These are phyloP conservation scores for Aphanoascus verrucosus DNA, from an alignment of 2,329 filamentous ascomycete genomes.

Conservation along the genomic window DNA sequence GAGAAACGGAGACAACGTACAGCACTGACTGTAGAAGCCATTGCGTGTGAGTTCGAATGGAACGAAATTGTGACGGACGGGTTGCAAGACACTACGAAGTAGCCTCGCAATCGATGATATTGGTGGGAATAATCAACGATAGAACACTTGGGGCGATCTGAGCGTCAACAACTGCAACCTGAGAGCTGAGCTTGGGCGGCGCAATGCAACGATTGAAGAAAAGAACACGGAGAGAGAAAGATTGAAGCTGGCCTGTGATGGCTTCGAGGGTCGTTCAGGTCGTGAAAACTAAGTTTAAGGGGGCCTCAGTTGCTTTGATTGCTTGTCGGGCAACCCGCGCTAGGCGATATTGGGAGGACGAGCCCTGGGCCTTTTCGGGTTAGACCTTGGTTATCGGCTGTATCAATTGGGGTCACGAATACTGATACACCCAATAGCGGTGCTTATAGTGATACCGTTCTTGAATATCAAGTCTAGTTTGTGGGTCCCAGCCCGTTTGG, in stretches of 20 bases:
- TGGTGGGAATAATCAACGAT: neutral
- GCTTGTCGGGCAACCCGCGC: neutral
- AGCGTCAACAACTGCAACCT: neutral
- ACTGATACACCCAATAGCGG: neutral
- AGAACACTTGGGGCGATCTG: neutral
- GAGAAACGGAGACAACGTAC: conserved; percentile 29
- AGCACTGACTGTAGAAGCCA: conserved; percentile 45
- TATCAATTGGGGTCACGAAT: neutral
- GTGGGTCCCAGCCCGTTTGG: neutral
- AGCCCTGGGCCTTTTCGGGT: neutral
- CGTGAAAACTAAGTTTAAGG: conserved; percentile 13
- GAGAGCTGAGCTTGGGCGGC: neutral
- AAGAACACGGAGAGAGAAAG: conserved; percentile 1
- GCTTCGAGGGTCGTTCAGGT: conserved; percentile 6
- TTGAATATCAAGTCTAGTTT: neutral
- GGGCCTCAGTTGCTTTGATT: conserved; percentile 7
- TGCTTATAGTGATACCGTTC: neutral
- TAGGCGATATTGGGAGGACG: conserved; percentile 6
- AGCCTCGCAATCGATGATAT: conserved; percentile 9
- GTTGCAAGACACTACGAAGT: conserved; percentile 12
- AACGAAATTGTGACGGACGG: conserved; percentile 15
- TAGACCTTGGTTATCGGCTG: neutral
- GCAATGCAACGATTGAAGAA: conserved; percentile 1
- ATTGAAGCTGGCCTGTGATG: conserved; percentile 10
- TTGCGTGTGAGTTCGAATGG: conserved; percentile 27